These are phyloP conservation scores for Arabis hirsuta DNA, from an alignment of 345 rosid species.

Conservation along the genomic window DNA sequence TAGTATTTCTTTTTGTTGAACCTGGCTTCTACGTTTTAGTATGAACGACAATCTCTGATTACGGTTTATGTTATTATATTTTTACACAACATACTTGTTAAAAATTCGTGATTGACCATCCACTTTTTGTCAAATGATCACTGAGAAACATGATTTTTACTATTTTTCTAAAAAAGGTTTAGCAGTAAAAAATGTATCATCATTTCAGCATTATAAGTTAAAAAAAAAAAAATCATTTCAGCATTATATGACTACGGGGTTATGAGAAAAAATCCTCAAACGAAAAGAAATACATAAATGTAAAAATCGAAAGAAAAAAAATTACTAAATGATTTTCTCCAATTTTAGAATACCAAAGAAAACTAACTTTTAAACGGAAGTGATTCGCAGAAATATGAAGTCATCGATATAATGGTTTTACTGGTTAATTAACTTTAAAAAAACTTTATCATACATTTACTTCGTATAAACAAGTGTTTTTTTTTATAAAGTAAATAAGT, in stretches of 20 bases:
- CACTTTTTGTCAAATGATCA: conserved; percentile 16
- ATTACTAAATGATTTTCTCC: not conserved
- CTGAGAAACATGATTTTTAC: conserved; percentile 1
- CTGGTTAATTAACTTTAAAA: too few species aligned
- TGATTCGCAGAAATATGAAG: not conserved
- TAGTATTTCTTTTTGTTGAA: not conserved
- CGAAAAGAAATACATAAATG: not conserved
- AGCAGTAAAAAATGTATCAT: not conserved
- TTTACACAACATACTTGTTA: not conserved
- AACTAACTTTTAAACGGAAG: not conserved
- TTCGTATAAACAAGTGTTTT: too few species aligned
- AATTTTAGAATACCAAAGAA: not conserved
- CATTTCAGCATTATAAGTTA: not conserved
- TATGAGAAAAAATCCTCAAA: not conserved
- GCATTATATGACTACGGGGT: not conserved
- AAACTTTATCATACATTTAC: too few species aligned
- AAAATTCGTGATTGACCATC: conserved; percentile 16
- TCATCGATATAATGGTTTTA: not conserved
- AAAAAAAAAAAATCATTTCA: too few species aligned
- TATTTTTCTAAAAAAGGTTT: too few species aligned
- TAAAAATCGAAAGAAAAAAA: not conserved
- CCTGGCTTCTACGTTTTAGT: conserved; percentile 35
- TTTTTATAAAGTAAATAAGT: too few species aligned
- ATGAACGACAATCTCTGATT: conserved; percentile 45
- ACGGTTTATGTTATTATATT: conserved; percentile 39